Conservation (phyloP, 495 filamentous ascomycete species). For the Tetracladium marchalianum region DNA sequence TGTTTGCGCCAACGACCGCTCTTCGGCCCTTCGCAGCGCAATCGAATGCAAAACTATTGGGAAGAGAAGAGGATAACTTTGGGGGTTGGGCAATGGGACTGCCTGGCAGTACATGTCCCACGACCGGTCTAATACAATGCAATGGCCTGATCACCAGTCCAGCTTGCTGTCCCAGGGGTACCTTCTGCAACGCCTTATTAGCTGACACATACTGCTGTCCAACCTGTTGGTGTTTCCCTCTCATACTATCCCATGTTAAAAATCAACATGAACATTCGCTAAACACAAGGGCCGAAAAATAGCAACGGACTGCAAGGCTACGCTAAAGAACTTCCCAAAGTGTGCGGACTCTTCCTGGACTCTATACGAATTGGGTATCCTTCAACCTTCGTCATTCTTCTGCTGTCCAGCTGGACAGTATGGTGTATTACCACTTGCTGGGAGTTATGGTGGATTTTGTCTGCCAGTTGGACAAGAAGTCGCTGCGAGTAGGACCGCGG, state of each 20-base stretch:
- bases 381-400: background rate
- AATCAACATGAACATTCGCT: background rate
- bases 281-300: background rate
- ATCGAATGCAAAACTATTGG: too few species aligned
- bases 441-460: conserved; percentile 6
- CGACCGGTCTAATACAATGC: conserved; percentile 5
- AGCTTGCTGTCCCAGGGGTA: conserved; percentile 7
- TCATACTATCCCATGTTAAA: background rate
- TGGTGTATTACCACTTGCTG: conserved; percentile 1
- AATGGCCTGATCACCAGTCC: background rate
- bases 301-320: conserved; percentile 7
- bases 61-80: background rate
- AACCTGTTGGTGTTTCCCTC: background rate
- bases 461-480: background rate
- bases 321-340: conserved; percentile 5
- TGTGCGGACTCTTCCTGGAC: conserved; percentile 12
- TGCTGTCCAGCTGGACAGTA: conserved; percentile 11
- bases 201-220: conserved; percentile 6
- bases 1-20: too few species aligned
- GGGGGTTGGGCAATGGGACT: conserved; percentile 13
- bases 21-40: too few species aligned
- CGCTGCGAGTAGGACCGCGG: background rate
- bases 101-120: conserved; percentile 9
- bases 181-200: background rate
- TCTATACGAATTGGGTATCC: background rate